Evolutionary conservation across 2,329 filamentous ascomycete species (phyloP), one percentile per base, ranked within the genome.

Genomic region (Basipetospora chlamydospora): DNA sequence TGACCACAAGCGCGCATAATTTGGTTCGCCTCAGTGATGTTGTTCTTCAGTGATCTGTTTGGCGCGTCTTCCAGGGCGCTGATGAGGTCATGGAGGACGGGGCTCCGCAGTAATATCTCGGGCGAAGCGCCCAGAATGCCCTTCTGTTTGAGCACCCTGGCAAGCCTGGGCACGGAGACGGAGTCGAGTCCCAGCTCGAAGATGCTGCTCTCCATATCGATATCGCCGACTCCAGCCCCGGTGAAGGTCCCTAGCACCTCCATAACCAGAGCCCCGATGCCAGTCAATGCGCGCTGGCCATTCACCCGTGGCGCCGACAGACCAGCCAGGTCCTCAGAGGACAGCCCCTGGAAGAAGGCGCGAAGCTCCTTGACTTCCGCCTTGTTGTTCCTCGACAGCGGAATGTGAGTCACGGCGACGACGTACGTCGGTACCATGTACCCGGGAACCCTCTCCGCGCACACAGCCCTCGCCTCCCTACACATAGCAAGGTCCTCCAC

Each of bases 371-470:
- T 88, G 6, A 67, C 65, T 47, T 95, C 86, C 0, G 80, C 79
- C 51, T 95, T 95, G 56, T 94, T 94, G 53, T 94, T 95, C 6
- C 81, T 63, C 1, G 84, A 92, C 0, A 95, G 63, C 0, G 87
- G 87, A 37, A 95, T 75, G 6, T 61, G 66, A 0, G 75, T 67
- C 6, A 94, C 58, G 3, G 70, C 70, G 17, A 94, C 61, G 40
- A 92, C 75, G 48, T 90, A 83, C 0, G 84, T 87, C 1, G 87
- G 88, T 2, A 95, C 72, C 87, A 95, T 95, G 52, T 95, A 95
- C 0, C 68, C 70, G 0, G 87, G 82, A 3, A 95, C 66, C 16
- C 64, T 73, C 2, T 70, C 61, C 23, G 70, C 69, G 46, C 86
- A 94, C n/a, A 73, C 70, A 17, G 67, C 60, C 44, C 67, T 67